These are phyloP conservation scores for Gautieria morchelliformis DNA, from an alignment of 768 basidiomycete species.

Conservation along the genomic window DNA sequence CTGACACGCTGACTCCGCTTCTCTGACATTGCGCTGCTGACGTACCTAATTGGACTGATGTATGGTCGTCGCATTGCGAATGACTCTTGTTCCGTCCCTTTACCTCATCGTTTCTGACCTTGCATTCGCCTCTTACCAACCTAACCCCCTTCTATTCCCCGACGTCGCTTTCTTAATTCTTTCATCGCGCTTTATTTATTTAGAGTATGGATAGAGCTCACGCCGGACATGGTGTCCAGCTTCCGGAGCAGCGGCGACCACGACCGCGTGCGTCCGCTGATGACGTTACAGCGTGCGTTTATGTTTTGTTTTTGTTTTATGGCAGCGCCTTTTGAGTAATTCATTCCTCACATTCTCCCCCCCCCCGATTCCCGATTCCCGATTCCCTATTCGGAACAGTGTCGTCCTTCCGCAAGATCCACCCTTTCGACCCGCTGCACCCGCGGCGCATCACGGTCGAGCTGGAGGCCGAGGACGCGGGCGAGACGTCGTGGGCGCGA, in stretches of 20 bases:
- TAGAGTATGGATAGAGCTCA: constrained; percentile 55
- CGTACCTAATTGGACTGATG: too few species aligned
- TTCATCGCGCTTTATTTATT: constrained; percentile 7
- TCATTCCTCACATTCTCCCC: too few species aligned
- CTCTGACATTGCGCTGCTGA: too few species aligned
- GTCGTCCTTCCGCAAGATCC: constrained; percentile 34
- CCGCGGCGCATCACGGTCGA: constrained; percentile 22
- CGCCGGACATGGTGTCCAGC: constrained; percentile 48
- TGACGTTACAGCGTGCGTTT: constrained; percentile 40
- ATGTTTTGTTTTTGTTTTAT: too few species aligned
- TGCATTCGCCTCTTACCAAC: constrained; percentile 19
- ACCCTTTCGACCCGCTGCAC: constrained; percentile 34
- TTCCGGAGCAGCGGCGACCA: constrained; percentile 47
- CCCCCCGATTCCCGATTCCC: background rate
- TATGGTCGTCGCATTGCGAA: too few species aligned
- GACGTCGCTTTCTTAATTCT: background rate
- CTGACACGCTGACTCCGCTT: too few species aligned
- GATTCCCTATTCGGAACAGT: too few species aligned
- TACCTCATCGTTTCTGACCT: too few species aligned
- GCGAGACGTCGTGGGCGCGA: too few species aligned
- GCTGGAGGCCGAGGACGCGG: background rate
- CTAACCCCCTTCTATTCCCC: too few species aligned
- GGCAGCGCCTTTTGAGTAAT: too few species aligned
- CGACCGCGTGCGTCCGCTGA: constrained; percentile 44
- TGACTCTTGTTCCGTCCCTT: too few species aligned